Evolutionary conservation across 257 asterid species (phyloP).

Genomic region (Gentiana macrophylla): DNA sequence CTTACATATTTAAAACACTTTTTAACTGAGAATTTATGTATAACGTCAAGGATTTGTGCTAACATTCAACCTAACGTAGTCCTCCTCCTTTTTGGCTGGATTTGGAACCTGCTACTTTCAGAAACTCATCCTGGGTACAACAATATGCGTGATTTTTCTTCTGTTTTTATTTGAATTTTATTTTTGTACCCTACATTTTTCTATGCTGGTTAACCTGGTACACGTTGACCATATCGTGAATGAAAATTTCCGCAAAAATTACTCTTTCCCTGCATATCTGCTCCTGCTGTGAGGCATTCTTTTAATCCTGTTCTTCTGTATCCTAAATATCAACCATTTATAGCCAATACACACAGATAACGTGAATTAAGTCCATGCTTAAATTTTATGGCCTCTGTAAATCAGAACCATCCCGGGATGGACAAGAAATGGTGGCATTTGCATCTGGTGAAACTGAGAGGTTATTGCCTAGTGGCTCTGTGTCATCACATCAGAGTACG

Average conservation of each 20-base stretch:
- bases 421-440: conserved; percentile 60
- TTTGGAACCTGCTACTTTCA: too few relatives aligned
- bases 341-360: not conserved
- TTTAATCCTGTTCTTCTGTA: not conserved
- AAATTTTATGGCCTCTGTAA: conserved; percentile 9
- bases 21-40: too few relatives aligned
- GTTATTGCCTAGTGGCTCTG: conserved; percentile 13
- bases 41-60: too few relatives aligned
- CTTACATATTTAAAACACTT: too few relatives aligned
- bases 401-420: conserved; percentile 41
- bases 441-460: conserved; percentile 44
- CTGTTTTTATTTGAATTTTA: not conserved
- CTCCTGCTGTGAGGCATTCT: not conserved
- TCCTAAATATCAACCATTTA: not conserved
- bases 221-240: not conserved
- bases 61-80: too few relatives aligned
- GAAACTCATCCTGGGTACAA: not conserved
- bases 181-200: not conserved
- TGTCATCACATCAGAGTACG: conserved; percentile 30
- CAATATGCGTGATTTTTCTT: not conserved
- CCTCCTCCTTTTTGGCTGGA: too few relatives aligned
- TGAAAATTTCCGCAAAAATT: not conserved
- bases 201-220: not conserved
- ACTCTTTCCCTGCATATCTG: not conserved
- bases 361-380: not conserved